Evolutionary conservation across 2,329 filamentous ascomycete species (phyloP), one percentile per base, ranked within the genome.

Genomic region (Diaporthe citriasiana): DNA sequence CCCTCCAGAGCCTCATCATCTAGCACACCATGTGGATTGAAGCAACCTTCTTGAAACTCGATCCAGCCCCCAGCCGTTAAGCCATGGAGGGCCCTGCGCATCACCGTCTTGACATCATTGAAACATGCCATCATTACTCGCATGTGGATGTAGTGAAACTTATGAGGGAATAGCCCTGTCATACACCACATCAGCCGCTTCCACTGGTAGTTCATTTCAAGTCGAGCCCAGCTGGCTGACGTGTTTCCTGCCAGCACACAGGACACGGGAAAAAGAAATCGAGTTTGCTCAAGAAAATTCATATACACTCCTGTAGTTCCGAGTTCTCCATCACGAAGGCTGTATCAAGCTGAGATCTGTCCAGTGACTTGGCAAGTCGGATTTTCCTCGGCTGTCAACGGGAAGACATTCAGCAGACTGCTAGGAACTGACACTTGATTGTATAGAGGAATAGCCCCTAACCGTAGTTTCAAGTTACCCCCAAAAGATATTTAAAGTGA

Each of bases 331-430:
- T 51, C n/a, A 69, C 51, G 8, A 69, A 69, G 65, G 65, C n/a
- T 69, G 65, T 22, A 69, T 69, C 65, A 69, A 27, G 65, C 45
- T 69, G 47, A 69, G 65, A 27, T 69, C 65, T 27, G 65, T 69
- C 65, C 65, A 38, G 19, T 69, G 45, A 69, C 65, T 22, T 69
- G 42, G 17, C 65, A 69, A 12, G 40, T 69, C 12, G 65, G 65
- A 22, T 69, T 69, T 33, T 69, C 65, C 65, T 69, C 65, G 22
- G 65, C 65, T 69, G 13, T 35, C 10, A 5, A 7, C 22, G 35
- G 33, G 2, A 38, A 33, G n/a, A 35, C 22, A 17, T 57, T 57
- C 22, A 57, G 55, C 55, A 22, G 19, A 19, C 33, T 57, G 33
- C 22, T 57, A 4, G 22, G 15, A 57, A 57, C 10, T 38, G 19